Conservation (phyloP, 495 filamentous ascomycete species). For the Aspergillus coremiiformis region DNA sequence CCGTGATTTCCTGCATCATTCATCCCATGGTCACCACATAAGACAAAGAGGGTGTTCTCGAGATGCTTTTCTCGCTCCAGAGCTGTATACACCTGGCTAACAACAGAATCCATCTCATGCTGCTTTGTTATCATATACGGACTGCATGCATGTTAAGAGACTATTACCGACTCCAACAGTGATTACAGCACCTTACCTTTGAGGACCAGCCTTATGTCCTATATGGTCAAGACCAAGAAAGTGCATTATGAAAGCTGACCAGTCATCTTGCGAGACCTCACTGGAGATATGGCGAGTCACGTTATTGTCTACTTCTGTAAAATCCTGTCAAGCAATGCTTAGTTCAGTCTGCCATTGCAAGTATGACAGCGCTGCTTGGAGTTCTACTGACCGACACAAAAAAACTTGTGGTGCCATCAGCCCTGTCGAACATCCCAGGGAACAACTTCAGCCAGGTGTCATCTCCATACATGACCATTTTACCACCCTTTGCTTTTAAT, state of each 20-base stretch:
- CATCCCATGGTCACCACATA: conserved; percentile 97
- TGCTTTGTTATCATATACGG: conserved; percentile 91
- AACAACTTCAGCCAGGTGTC: conserved; percentile 99
- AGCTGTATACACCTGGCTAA: conserved; percentile 65
- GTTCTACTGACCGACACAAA: conserved; percentile 80
- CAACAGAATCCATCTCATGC: conserved; percentile 83
- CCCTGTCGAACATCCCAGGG: conserved; percentile 72
- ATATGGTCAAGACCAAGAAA: conserved; percentile 97
- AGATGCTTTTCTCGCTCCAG: conserved; percentile 65
- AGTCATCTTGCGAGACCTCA: conserved; percentile 71
- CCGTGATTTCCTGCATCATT: conserved; percentile 98
- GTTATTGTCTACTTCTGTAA: conserved; percentile 95
- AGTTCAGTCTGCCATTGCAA: conserved; percentile 14
- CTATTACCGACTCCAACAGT: background rate
- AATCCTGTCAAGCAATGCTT: conserved; percentile 58
- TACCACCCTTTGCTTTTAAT: conserved; percentile 67
- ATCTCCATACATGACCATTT: conserved; percentile 91
- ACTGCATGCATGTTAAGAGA: conserved; percentile 35
- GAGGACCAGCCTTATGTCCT: conserved; percentile 91
- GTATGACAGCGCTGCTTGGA: background rate
- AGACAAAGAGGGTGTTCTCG: conserved; percentile 68
- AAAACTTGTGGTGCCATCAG: conserved; percentile 93
- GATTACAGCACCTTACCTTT: conserved; percentile 45
- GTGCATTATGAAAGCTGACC: conserved; percentile 90
- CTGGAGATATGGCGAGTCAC: conserved; percentile 81